Base-by-base conservation (phyloP, 441 rosid species). In the Erysimum cheiri region DNA sequence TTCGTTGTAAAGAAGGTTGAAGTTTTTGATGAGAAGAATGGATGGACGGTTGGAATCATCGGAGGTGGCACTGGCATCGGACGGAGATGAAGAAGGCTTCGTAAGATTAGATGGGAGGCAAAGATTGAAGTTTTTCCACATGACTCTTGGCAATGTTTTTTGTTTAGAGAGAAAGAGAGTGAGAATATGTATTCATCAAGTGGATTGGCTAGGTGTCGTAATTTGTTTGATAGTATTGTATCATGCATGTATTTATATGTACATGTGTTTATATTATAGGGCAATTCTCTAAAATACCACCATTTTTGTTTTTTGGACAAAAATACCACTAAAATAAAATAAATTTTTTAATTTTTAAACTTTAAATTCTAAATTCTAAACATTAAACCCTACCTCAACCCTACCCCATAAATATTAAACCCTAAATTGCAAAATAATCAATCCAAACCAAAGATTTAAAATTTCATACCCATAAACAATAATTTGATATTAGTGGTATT, bases 111-210 rank as follows among this genome's bases (percentile, higher is more conserved):
- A 50, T 56, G 81, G 71, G 75, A 85, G 81, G 77, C 89, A 87
- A 52, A 71, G 82, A 60, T 82, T 86, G 32, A 93, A 60, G 82
- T 67, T 82, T 67, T 85, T 93, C 86, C 85, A 86, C 73, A 87
- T 80, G 68, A 81, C 48, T 70, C 66, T 73, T 8, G 89, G 75
- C 92, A 86, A n/a, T 87, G 31, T 70, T 67, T 5, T 13, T 17
- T 41, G 39, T 44, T 64, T 43, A 48, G 44, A 64, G 49, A 15
- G 33, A 41, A 41, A 43, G 47, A 50, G 75, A 71, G 33, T 53
- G 32, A 47, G 49, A 22, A 19, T 47, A n/a, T 43, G 67, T 57
- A 5, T 44, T 12, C 49, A 53, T 64, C 58, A 75, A 69, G 44
- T 47, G 54, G 73, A 41, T 69, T 55, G 31, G 70, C 53, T 69